Percentiles rank a stretch among this genome's conserved stretches.
These are phyloP conservation scores for Daedaleopsis sinensis DNA, from an alignment of 768 basidiomycete genomes.

Conservation along the genomic window DNA sequence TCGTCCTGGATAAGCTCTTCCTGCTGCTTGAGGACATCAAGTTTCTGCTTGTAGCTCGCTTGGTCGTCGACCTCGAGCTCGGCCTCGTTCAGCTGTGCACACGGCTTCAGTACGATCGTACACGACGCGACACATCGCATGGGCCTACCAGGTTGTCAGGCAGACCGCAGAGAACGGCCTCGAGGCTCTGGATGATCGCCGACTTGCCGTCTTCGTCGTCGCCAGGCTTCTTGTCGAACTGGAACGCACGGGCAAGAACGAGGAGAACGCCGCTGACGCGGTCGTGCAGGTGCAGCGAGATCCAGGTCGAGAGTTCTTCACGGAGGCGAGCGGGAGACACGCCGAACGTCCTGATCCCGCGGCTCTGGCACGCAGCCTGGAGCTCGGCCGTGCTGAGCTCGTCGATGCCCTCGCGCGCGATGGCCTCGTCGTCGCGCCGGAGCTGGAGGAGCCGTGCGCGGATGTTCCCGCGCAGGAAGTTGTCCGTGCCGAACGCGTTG, in stretches of 20 bases:
- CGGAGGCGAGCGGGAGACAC: slow-evolving; percentile 86
- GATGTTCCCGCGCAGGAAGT: slow-evolving; percentile 93
- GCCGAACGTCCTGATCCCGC: slow-evolving; percentile 89
- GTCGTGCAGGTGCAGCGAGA: slow-evolving; percentile 86
- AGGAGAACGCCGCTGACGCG: slow-evolving; percentile 93
- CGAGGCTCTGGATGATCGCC: slow-evolving; percentile 77
- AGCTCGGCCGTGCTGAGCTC: slow-evolving; percentile 90
- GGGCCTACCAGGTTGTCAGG: slow-evolving; percentile 91
- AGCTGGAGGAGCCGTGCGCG: slow-evolving; percentile 81
- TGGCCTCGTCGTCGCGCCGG: slow-evolving; percentile 91
- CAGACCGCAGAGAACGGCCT: slow-evolving; percentile 87
- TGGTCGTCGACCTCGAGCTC: slow-evolving; percentile 95
- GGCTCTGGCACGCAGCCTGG: slow-evolving; percentile 89
- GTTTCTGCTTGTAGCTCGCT: slow-evolving; percentile 96
- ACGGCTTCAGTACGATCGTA: neutral
- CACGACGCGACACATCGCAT: neutral
- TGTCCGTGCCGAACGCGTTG: slow-evolving; percentile 98
- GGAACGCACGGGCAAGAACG: slow-evolving; percentile 92
- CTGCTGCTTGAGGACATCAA: slow-evolving; percentile 97
- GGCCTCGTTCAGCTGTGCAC: slow-evolving; percentile 85
- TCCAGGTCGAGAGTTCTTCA: slow-evolving; percentile 92
- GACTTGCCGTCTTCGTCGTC: slow-evolving; percentile 84
- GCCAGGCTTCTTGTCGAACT: slow-evolving; percentile 79
- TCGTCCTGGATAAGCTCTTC: slow-evolving; percentile 99
- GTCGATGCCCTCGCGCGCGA: slow-evolving; percentile 87